These are phyloP conservation scores for Peronosclerospora sorghi DNA, from an alignment of 352 stramenopile genomes.

Conservation along the genomic window DNA sequence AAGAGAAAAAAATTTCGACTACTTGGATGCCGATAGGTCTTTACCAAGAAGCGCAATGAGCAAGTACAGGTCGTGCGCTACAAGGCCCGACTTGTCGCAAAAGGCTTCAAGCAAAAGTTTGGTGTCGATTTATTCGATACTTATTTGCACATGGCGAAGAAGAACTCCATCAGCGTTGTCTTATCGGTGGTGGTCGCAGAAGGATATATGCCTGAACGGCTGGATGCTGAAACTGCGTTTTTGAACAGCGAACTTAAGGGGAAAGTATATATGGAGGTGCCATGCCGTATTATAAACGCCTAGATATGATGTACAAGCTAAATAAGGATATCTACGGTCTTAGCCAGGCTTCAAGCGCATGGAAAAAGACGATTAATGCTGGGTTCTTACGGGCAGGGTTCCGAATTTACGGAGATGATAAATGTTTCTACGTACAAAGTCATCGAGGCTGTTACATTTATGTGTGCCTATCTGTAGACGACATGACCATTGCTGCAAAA, in stretches of 20 bases:
- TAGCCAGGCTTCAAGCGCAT: too few species aligned
- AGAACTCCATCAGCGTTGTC: constrained; percentile 3
- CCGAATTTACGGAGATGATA: too few species aligned
- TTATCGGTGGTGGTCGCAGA: neutral
- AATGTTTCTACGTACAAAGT: too few species aligned
- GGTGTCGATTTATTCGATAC: constrained; percentile 5
- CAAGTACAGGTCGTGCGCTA: neutral
- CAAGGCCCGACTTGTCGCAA: too few species aligned
- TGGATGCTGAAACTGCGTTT: constrained; percentile 3
- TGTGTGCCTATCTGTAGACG: too few species aligned
- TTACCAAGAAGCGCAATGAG: constrained; percentile 3
- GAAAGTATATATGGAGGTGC: constrained; percentile 1
- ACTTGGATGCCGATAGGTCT: constrained; percentile 1
- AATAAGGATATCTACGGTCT: constrained; percentile 11
- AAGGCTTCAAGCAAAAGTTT: too few species aligned
- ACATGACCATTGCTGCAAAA: too few species aligned
- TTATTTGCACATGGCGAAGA: constrained; percentile 3
- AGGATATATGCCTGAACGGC: neutral
- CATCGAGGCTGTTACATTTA: too few species aligned
- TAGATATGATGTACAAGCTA: constrained; percentile 2
- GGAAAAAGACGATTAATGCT: too few species aligned
- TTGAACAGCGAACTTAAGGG: constrained; percentile 1
- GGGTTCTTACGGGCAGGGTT: too few species aligned
- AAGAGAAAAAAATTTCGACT: neutral
- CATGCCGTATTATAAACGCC: neutral